Conservation (phyloP, 1,284 basidiomycete genomes). For the Veloboletus limbatus region DNA sequence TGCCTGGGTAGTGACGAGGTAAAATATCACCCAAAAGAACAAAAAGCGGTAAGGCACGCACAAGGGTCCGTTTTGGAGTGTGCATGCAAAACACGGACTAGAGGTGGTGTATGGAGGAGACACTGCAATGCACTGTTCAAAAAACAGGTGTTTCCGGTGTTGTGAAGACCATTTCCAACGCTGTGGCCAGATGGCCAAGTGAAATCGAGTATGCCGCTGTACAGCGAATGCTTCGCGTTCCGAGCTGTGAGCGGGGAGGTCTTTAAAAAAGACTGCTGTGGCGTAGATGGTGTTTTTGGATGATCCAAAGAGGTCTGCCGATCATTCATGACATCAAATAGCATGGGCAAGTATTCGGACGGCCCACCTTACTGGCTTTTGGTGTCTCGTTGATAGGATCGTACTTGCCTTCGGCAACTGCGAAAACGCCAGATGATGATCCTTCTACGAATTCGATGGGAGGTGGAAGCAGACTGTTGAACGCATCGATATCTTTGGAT, state of each 20-base stretch:
- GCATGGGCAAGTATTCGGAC: neutral
- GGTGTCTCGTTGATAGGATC: slow-evolving; percentile 70
- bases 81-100: slow-evolving; percentile 66
- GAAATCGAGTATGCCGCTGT: slow-evolving; percentile 52
- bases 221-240: slow-evolving; percentile 38
- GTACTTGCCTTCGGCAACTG: slow-evolving; percentile 69
- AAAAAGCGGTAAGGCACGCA: slow-evolving; percentile 33
- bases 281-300: slow-evolving; percentile 20
- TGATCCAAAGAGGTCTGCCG: slow-evolving; percentile 20
- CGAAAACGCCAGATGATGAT: slow-evolving; percentile 68
- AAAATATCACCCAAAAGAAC: slow-evolving; percentile 2
- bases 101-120: slow-evolving; percentile 89
- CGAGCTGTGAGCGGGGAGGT: slow-evolving; percentile 18
- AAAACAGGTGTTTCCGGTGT: slow-evolving; percentile 97
- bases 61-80: slow-evolving; percentile 54
- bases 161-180: slow-evolving; percentile 72
- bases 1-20: slow-evolving; percentile 42
- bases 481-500: slow-evolving; percentile 65
- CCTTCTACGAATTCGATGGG: slow-evolving; percentile 79
- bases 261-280: slow-evolving; percentile 22
- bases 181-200: slow-evolving; percentile 47
- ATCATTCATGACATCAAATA: slow-evolving; percentile 3
- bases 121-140: slow-evolving; percentile 95
- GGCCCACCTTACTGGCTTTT: slow-evolving; percentile 36
- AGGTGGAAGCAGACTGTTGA: slow-evolving; percentile 70